phyloP scores from a whole-genome alignment of 1,284 basidiomycete species.

The Cystobasidiaceae sp. region DNA sequence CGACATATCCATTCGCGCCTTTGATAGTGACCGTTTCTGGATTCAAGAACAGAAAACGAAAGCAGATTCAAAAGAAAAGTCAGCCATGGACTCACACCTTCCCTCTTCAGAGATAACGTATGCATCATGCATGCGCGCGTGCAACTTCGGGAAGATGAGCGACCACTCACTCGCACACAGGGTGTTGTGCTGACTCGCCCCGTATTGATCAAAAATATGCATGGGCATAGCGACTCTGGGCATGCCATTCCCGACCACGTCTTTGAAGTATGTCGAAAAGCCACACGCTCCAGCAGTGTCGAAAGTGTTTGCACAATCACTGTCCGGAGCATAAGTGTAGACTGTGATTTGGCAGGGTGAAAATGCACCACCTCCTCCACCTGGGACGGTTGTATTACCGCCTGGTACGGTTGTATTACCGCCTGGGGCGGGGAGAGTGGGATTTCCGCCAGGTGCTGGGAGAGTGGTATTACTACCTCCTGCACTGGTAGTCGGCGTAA shows the following conservation, averaged over 20 bases:
- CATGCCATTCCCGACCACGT: neutral
- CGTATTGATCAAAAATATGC: neutral
- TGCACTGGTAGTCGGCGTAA: too few relatives aligned
- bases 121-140: neutral
- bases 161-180: constrained; percentile 8
- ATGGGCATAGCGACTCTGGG: constrained; percentile 8
- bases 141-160: neutral
- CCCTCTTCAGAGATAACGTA: neutral
- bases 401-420: too few relatives aligned
- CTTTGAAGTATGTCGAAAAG: constrained; percentile 1
- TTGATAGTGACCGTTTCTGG: constrained; percentile 6
- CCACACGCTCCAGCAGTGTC: constrained; percentile 6
- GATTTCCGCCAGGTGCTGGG: too few relatives aligned
- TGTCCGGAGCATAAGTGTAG: neutral
- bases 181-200: constrained; percentile 1
- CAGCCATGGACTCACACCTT: neutral
- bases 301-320: neutral
- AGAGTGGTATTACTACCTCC: too few relatives aligned
- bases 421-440: too few relatives aligned
- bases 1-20: constrained; percentile 4
- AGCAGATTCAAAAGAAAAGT: neutral
- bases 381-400: neutral
- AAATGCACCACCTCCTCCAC: neutral
- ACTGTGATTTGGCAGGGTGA: constrained; percentile 4
- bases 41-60: neutral